Evolutionary conservation across 805 yeast species (phyloP), one percentile per base, ranked within the genome.

Genomic region (Candida suzukii): DNA sequence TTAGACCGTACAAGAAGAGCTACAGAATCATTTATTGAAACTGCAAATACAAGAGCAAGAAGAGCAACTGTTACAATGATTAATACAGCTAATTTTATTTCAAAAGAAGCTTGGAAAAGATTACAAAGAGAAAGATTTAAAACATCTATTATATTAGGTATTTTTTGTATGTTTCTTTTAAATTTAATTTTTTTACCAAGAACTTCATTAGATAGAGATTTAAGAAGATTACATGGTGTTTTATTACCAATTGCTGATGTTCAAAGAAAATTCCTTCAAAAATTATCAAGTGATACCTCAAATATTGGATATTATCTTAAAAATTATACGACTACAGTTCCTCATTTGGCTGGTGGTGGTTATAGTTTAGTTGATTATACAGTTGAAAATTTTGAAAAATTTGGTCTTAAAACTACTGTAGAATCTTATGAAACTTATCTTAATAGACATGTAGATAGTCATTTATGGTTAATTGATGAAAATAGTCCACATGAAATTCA

Each of bases 141-240:
- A 57, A 64, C 71, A 49, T 68, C 71, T 45, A 62, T 71, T 37
- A 54, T 66, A 0, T 54, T 76, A 19, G 84, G 86, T 1, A 45
- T 78, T 2, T 40, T 70, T 2, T 76, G 78, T 37, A 60, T 78
- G 28, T 53, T 76, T 14, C 66, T 74, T 2, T 78, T 84, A 54
- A 76, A 84, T 32, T 65, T 86, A 38, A 76, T 82, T 0, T 88
- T 88, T 56, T 66, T 88, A 14, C 96, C 96, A 2, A 61, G 96
- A 43, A 86, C 97, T 1, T 85, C 95, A 2, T 64, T 87, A 17
- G 77, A 83, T 38, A 66, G 95, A 48, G 96, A 90, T 59, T 76
- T 84, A 52, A 72, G 91, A 51, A 64, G 96, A 38, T 58, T 86
- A 48, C 86, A 87, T 60, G 79, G 81, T 26, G 71, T 78, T 28